Base-by-base conservation (phyloP, 768 basidiomycete genomes). In the Coprinellus micaceus region DNA sequence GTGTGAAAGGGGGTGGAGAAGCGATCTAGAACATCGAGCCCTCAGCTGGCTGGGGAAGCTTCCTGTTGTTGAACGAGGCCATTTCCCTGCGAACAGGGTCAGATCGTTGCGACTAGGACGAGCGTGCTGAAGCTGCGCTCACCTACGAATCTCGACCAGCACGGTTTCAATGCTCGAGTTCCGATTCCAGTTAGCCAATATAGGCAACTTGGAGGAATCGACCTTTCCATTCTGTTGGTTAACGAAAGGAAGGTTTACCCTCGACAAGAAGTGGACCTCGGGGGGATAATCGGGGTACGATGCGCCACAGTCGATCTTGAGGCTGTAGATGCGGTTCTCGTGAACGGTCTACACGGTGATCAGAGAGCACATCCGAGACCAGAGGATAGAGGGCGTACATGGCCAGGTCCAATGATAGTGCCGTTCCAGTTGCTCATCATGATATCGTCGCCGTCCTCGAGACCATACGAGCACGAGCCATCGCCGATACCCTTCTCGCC, bases 401-500 rank as follows among this genome's bases (percentile, higher is more conserved):
- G 95, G 51, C 95, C 95, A 29, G 97, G 97, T 9, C 97, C 97
- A 59, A 99, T 93, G 77, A 99, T 95, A 21, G 97, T 99, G 50
- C 97, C 96, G 67, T 97, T 98, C 97, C 97, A 99, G 71, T 92
- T 81, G 74, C 84, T 89, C 95, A 99, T 98, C 77, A 92, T 78
- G 77, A 96, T 89, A 81, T 98, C 97, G 69, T 98, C 95, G 63
- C 86, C 74, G 72, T 98, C 93, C 74, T 93, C 92, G 58, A 99
- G 77, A 39, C 97, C 97, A 66, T 98, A 99, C 19, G 94, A 96
- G 77, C 94, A 97, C 17, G 91, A 93, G 54, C 95, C 96, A 75
- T 98, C 96, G 60, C 96, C 96, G 69, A 98, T 94, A 52, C 97
- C 97, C 72, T 99, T 99, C 81, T 99, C 97, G 66, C 97, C 97